A percentile compares a stretch with the other conserved stretches of the same genome.
Conservation (phyloP, 768 basidiomycete species). For the Boletus fagicola region DNA sequence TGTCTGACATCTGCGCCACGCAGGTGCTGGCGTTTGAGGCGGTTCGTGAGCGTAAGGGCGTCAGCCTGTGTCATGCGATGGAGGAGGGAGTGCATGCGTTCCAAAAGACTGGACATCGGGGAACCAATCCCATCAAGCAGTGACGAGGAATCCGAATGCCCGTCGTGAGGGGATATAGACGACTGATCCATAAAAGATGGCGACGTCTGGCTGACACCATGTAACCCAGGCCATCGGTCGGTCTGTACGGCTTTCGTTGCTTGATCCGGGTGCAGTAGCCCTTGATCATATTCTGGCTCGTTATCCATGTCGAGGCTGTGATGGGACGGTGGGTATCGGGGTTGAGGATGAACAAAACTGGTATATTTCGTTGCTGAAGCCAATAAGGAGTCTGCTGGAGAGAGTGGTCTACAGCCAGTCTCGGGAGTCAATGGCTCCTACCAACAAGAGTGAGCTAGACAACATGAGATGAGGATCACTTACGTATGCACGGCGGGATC, state of each 20-base stretch:
- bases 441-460: slow-evolving; percentile 6
- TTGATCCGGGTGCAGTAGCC: slow-evolving; percentile 37
- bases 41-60: slow-evolving; percentile 81
- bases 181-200: slow-evolving; percentile 37
- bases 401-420: slow-evolving; percentile 41
- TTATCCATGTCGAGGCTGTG: slow-evolving; percentile 46
- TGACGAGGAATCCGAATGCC: slow-evolving; percentile 75
- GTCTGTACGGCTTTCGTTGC: slow-evolving; percentile 71
- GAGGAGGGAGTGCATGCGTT: slow-evolving; percentile 64
- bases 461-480: slow-evolving; percentile 14
- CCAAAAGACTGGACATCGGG: slow-evolving; percentile 53
- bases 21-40: slow-evolving; percentile 88
- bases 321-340: slow-evolving; percentile 28
- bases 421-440: slow-evolving; percentile 50
- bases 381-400: slow-evolving; percentile 38
- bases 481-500: slow-evolving; percentile 33
- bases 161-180: slow-evolving; percentile 52
- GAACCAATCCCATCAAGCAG: slow-evolving; percentile 52
- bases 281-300: slow-evolving; percentile 36
- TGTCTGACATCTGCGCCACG: slow-evolving; percentile 83
- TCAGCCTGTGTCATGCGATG: slow-evolving; percentile 71
- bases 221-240: slow-evolving; percentile 40
- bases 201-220: slow-evolving; percentile 33
- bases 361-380: slow-evolving; percentile 28
- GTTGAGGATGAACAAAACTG: slow-evolving; percentile 22